A percentile compares a stretch with the other conserved stretches of the same genome.
Evolutionary conservation across 192 early-diverging fungal species (phyloP).

Genomic region (Entomortierella lignicola): DNA sequence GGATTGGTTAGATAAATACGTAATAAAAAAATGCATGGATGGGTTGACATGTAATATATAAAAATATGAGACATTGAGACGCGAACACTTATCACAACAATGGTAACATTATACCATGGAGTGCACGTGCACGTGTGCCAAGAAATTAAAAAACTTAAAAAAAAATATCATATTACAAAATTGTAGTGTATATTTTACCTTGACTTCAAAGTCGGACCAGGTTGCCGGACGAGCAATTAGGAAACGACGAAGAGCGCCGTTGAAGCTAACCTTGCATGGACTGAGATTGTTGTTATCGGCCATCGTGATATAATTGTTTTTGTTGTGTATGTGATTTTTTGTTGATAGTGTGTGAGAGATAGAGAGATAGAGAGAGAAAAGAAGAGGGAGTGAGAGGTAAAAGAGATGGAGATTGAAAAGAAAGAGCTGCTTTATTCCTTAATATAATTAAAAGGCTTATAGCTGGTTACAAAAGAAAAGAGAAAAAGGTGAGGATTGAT

Average conservation of each 20-base stretch:
- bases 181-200: conserved; percentile 20
- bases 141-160: conserved; percentile 10
- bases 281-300: conserved; percentile 35
- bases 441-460: too few species aligned
- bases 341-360: neutral
- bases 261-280: conserved; percentile 50
- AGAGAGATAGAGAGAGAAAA: neutral
- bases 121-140: too few species aligned
- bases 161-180: neutral
- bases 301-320: conserved; percentile 19
- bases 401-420: neutral
- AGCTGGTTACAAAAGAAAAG: too few species aligned
- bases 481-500: too few species aligned
- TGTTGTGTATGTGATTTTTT: neutral
- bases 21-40: too few species aligned
- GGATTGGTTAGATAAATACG: neutral
- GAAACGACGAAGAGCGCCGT: conserved; percentile 44
- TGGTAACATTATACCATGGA: too few species aligned
- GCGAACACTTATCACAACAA: too few species aligned
- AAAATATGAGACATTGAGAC: too few species aligned
- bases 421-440: neutral
- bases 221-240: conserved; percentile 41
- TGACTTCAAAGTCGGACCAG: conserved; percentile 45
- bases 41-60: too few species aligned
- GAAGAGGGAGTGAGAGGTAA: neutral